Evolutionary conservation across 768 basidiomycete species (phyloP), one percentile per base, ranked within the genome.

Genomic region (Hypholoma fasciculare): DNA sequence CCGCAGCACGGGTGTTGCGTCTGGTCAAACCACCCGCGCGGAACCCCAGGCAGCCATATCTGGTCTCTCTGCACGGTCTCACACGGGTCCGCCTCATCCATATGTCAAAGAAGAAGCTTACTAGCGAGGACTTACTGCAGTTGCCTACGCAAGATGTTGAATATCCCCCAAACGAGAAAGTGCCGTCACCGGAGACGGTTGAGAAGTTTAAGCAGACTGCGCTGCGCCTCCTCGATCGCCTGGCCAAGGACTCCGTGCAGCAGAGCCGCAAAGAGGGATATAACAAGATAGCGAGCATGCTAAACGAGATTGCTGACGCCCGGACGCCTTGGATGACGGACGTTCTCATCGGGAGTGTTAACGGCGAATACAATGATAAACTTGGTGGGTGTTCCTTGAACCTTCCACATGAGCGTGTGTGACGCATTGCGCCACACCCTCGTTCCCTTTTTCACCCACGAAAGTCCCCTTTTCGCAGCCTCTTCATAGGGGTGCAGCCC

Each of bases 291-390:
- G 78, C 87, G 3, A 75, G 74, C 34, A 88, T 92, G 82, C 76
- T 92, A 9, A 89, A 92, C 58, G 89, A 93, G 38, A 79, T 87
- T 14, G 80, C 86, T 0, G 80, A 83, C 62, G 78, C 82, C 8
- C 76, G 84, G 27, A 83, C 86, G 0, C 81, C 85, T 3, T 89
- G 87, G 84, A 85, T 92, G 80, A 89, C 89, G 0, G 91, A 93
- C 65, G 84, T 91, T 12, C 78, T 93, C 36, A 79, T 92, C 14
- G 80, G 87, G 9, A 79, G 74, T n/a, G 72, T 88, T 17, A 82
- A 84, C 52, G 81, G 79, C 3, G 89, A 89, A 53, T 89, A 88
- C 61, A 73, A 72, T 3, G 91, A 93, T 69, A 89, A 86, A 69
- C 78, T 92, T 14, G 84, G 91, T 89, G 63, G 63, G 82, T 76